These are phyloP conservation scores for Porcisia hertigi DNA, from an alignment of 208 protist species.

Conservation along the genomic window DNA sequence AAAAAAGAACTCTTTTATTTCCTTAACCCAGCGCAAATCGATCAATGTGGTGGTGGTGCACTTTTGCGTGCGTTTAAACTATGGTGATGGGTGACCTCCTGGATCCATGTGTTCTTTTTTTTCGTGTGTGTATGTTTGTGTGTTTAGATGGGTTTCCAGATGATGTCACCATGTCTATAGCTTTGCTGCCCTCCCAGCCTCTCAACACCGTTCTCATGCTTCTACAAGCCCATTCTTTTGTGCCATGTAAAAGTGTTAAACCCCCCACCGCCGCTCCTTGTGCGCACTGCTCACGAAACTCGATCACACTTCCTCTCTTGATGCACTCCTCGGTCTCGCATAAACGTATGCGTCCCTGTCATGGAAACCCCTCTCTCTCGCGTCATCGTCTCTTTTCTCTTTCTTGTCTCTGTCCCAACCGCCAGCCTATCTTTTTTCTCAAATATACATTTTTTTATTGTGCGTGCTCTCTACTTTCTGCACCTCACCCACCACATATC, in stretches of 20 bases:
- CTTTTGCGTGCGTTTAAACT: background rate
- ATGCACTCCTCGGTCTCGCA: background rate
- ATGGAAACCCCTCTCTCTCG: background rate
- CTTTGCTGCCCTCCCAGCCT: background rate
- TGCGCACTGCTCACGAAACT: background rate
- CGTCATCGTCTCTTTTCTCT: background rate
- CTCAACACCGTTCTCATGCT: background rate
- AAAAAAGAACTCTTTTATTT: background rate
- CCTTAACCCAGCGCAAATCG: background rate
- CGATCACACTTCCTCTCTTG: background rate
- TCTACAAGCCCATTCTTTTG: background rate
- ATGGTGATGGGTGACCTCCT: background rate
- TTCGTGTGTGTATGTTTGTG: too few species aligned
- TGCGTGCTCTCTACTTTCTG: background rate
- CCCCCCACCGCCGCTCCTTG: background rate
- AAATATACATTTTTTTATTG: slow-evolving; percentile 5
- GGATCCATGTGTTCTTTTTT: background rate
- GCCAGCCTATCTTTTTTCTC: slow-evolving; percentile 2
- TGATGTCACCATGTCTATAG: background rate
- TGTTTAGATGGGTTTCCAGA: background rate
- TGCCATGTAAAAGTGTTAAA: background rate
- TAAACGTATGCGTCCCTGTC: background rate
- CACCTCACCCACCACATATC: background rate
- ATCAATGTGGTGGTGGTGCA: background rate
- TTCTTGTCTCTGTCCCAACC: background rate